Conservation (phyloP, 108 stramenopile genomes). For the Licmophora abbreviata region DNA sequence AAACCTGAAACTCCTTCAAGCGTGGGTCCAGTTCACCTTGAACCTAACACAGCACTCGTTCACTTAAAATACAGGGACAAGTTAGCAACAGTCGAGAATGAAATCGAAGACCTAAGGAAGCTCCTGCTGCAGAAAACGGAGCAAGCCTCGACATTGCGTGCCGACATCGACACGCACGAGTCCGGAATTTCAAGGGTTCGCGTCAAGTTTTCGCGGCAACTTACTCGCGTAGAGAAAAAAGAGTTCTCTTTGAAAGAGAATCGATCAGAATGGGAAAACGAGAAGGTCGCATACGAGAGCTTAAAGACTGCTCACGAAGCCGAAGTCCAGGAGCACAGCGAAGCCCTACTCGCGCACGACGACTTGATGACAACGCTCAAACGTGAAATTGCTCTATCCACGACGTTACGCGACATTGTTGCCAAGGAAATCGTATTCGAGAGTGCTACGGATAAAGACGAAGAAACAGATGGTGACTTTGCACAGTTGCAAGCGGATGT, state of each 20-base stretch:
- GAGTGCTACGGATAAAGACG: slow-evolving; percentile 15
- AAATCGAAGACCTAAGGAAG: slow-evolving; percentile 63
- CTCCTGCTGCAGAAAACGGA: slow-evolving; percentile 42
- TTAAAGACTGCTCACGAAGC: slow-evolving; percentile 59
- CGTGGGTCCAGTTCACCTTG: too few species aligned
- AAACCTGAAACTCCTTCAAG: too few species aligned
- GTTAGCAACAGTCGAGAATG: slow-evolving; percentile 42
- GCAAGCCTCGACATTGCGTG: slow-evolving; percentile 45
- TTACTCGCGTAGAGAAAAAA: slow-evolving; percentile 71
- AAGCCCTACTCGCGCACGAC: slow-evolving; percentile 53
- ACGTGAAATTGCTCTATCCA: slow-evolving; percentile 41
- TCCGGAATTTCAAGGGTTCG: slow-evolving; percentile 52
- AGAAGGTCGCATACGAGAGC: slow-evolving; percentile 40
- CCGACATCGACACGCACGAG: slow-evolving; percentile 52
- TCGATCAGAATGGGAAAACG: slow-evolving; percentile 69
- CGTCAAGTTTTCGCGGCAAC: slow-evolving; percentile 68
- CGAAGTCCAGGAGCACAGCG: slow-evolving; percentile 63
- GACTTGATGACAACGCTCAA: slow-evolving; percentile 42
- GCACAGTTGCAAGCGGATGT: slow-evolving; percentile 51
- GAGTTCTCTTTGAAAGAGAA: slow-evolving; percentile 52
- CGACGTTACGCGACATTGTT: slow-evolving; percentile 50
- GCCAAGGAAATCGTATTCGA: slow-evolving; percentile 38
- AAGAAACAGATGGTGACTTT: slow-evolving; percentile 14
- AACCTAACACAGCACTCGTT: too few species aligned
- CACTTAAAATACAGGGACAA: too few species aligned